These are phyloP conservation scores for Coemansia sp. DNA, from an alignment of 192 early-diverging fungal species.

Conservation along the genomic window DNA sequence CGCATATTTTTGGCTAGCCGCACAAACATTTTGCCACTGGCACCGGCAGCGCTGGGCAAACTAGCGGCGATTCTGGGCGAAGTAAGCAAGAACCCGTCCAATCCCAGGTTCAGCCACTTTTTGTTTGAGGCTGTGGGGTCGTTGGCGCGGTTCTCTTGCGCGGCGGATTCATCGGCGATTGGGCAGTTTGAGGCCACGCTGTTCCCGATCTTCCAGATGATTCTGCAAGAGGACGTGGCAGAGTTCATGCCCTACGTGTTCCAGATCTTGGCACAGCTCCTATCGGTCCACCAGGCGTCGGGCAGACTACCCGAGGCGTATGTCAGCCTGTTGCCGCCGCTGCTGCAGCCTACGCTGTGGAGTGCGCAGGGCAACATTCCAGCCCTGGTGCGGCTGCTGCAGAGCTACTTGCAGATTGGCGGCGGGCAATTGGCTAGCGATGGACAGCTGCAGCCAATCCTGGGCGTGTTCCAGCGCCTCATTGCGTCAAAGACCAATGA, in stretches of 20 bases:
- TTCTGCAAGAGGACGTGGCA: conserved; percentile 81
- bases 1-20: conserved; percentile 80
- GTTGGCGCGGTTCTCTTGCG: conserved; percentile 83
- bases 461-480: conserved; percentile 95
- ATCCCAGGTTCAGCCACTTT: conserved; percentile 98
- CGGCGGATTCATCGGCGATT: conserved; percentile 67
- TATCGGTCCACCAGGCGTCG: conserved; percentile 69
- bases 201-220: conserved; percentile 87
- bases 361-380: conserved; percentile 89
- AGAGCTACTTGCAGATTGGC: conserved; percentile 82
- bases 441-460: conserved; percentile 76
- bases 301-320: conserved; percentile 73
- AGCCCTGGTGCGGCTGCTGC: conserved; percentile 86
- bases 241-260: conserved; percentile 98
- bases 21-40: conserved; percentile 72
- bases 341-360: conserved; percentile 90
- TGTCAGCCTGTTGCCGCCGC: conserved; percentile 68
- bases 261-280: conserved; percentile 90
- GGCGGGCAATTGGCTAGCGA: conserved; percentile 67
- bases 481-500: conserved; percentile 83
- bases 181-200: conserved; percentile 82
- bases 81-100: conserved; percentile 94
- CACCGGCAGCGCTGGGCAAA: conserved; percentile 70
- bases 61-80: conserved; percentile 78
- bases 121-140: conserved; percentile 92